Evolutionary conservation across 345 rosid genomes (phyloP), one percentile per base, ranked within the genome.

Genomic region (Angophora floribunda): DNA sequence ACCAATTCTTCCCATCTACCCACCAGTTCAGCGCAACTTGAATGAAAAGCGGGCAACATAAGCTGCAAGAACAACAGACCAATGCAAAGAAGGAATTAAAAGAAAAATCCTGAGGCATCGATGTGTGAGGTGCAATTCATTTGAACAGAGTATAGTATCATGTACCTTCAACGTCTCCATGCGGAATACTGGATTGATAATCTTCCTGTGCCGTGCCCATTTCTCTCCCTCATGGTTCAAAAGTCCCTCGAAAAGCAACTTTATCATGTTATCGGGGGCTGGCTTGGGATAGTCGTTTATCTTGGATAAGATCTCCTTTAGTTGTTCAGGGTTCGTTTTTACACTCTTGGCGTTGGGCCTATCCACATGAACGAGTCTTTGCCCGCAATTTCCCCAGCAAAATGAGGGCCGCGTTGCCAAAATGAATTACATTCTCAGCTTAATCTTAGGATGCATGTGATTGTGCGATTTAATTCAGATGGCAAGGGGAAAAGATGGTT

Each of bases 181-280:
- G 59, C 93, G 95, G 86, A 93, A 94, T 22, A 95, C 94, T 51
- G 93, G 95, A 86, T 91, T 95, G 51, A 92, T 86, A 75, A 95
- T 93, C 91, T 90, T 93, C 85, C 95, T 90, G 63, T 92, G 95
- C 85, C 88, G 91, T 14, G 92, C 92, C 97, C 96, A 95, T 91
- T 92, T 87, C 12, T 93, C 92, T 12, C 93, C 95, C 50, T 89
- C 91, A 13, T 92, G 93, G 88, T 61, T 89, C 70, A 85, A 87
- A 28, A 95, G 93, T 59, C 96, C 94, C 67, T 88, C 87, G 9
- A 88, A 87, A n/a, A 95, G 90, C 51, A 93, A 88, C 59, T 51
- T 90, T 6, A 86, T 61, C 26, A 91, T 85, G n/a, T 92, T 88
- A 24, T 90, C 61, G 10, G 19, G 36, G 87, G 82, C 53, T 7